Base-by-base conservation (phyloP, 2,329 filamentous ascomycete genomes). In the Ilyonectria sp. region DNA sequence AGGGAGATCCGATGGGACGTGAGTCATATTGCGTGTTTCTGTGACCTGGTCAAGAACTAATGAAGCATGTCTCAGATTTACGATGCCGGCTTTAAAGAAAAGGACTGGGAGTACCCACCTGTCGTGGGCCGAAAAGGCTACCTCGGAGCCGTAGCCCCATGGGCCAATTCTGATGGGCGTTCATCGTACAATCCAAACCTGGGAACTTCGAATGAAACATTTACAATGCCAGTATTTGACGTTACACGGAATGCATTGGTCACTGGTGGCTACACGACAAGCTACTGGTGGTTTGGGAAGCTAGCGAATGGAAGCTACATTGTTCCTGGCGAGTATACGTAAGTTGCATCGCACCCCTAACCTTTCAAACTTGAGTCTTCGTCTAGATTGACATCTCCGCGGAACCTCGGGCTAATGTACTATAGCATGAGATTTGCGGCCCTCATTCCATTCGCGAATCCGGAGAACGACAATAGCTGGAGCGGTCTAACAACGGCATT, bases 61-160 rank as follows among this genome's bases (percentile, higher is more conserved):
- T n/a, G n/a, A n/a, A n/a, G n/a, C n/a, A n/a, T n/a, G n/a, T n/a
- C n/a, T n/a, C n/a, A n/a, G n/a, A n/a, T n/a, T n/a, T n/a, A n/a
- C n/a, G n/a, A n/a, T n/a, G n/a, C n/a, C n/a, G n/a, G n/a, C n/a
- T n/a, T n/a, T n/a, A n/a, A n/a, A n/a, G n/a, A n/a, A n/a, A n/a
- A n/a, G n/a, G n/a, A n/a, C n/a, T n/a, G n/a, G n/a, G n/a, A n/a
- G n/a, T n/a, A n/a, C n/a, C n/a, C n/a, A n/a, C n/a, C n/a, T n/a
- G n/a, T n/a, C n/a, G n/a, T n/a, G n/a, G n/a, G n/a, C n/a, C n/a
- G n/a, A n/a, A n/a, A n/a, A n/a, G 40, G 74, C 10, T 82, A 75
- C 49, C 64, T 82, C 43, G 79, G 80, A 11, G 74, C 77, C 1
- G 52, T 65, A 4, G 60, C 68, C 15, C 58, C 68, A 8, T 70